Evolutionary conservation across 1,284 basidiomycete species (phyloP), one percentile per base, ranked within the genome.

Genomic region (Cutaneotrichosporon cyanovorans): DNA sequence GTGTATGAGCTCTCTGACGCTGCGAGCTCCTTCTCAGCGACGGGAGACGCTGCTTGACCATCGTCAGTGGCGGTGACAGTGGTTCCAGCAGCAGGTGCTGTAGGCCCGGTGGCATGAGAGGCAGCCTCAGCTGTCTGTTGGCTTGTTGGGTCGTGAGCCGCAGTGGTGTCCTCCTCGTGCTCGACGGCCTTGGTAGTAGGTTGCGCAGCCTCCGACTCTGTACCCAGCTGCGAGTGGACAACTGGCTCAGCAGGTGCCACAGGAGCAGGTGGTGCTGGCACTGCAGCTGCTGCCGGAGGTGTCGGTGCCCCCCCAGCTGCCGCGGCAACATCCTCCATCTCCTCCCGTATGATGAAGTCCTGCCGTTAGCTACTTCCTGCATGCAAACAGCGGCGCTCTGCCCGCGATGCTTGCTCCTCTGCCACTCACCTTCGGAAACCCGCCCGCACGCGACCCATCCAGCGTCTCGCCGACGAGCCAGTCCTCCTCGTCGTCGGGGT

Each of bases 401-500:
- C n/a, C n/a, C n/a, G n/a, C n/a, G n/a, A n/a, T n/a, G n/a, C n/a
- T n/a, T n/a, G n/a, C n/a, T n/a, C n/a, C n/a, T n/a, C n/a, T n/a
- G n/a, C n/a, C n/a, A 46, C 57, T 20, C 36, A 72, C 69, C 51
- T 65, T 70, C 10, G 70, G 70, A 45, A 72, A 72, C 2, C 70
- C 70, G 28, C 70, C 70, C 1, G 52, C 47, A 22, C 64, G 62
- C 11, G 60, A 53, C 9, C 69, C 69, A 50, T 72, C 70, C 3
- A 72, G 36, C 11, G 54, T 60, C 51, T 69, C 68, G 16, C 70
- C 70, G 2, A 70, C 42, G 11, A 71, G 47, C 70, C 70, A 72
- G 52, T 72, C 70, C 51, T 72, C 70, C 47, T 72, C 70, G 46
- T 72, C 70, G 20, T 71, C 68, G 3, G 51, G 51, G 3, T 63